Percentiles rank a stretch among this genome's conserved stretches.
phyloP scores from a whole-genome alignment of 306 rosid species.

The Pachyrhizus erosus region DNA sequence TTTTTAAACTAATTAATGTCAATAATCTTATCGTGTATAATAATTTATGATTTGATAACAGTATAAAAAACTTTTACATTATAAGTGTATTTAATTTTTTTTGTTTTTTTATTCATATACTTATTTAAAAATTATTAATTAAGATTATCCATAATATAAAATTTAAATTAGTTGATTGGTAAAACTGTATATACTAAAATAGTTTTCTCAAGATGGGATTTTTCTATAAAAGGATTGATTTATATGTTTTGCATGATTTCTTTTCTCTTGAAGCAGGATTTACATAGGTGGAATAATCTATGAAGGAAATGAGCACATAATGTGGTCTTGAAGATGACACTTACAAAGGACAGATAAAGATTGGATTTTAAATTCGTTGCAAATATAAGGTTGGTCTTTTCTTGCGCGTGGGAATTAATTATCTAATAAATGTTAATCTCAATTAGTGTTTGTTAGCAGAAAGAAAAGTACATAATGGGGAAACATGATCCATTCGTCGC shows the following conservation, averaged over 20 bases:
- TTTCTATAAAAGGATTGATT: neutral
- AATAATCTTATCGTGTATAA: too few species aligned
- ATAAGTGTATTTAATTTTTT: too few species aligned
- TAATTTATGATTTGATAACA: too few species aligned
- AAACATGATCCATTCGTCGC: slow-evolving; percentile 30
- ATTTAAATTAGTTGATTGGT: too few species aligned
- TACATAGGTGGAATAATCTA: slow-evolving; percentile 72
- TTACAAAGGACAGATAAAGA: slow-evolving; percentile 76
- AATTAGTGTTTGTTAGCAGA: slow-evolving; percentile 50
- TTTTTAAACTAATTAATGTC: too few species aligned
- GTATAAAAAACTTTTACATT: too few species aligned
- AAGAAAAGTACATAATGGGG: slow-evolving; percentile 45
- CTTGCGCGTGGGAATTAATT: neutral
- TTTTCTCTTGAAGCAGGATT: slow-evolving; percentile 50
- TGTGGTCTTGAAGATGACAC: slow-evolving; percentile 90
- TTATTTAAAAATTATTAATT: too few species aligned
- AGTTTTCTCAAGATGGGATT: neutral
- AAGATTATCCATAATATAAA: too few species aligned
- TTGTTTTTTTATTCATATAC: too few species aligned
- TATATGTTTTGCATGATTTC: neutral
- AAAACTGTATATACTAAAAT: neutral
- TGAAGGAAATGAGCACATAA: slow-evolving; percentile 78
- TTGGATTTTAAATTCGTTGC: slow-evolving; percentile 69
- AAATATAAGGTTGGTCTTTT: slow-evolving; percentile 47
- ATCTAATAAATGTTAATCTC: neutral